phyloP scores from a whole-genome alignment of 78 protist species.

The Dictyostelium citrinum region DNA sequence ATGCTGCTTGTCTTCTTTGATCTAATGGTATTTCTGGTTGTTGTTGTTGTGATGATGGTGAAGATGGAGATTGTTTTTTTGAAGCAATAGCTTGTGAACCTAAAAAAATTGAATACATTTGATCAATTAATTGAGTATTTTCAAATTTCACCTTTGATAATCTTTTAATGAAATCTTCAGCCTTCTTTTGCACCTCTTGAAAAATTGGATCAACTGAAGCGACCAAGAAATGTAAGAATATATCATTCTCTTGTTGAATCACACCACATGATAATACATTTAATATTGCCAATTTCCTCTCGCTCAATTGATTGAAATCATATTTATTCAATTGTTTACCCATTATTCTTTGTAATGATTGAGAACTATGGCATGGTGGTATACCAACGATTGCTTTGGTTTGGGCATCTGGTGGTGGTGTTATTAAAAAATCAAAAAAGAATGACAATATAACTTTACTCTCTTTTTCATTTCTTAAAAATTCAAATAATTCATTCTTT shows the following conservation, averaged over 20 bases:
- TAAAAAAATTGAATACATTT: not conserved
- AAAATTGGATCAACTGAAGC: not conserved
- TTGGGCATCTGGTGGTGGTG: not conserved
- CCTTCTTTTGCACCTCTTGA: constrained; percentile 16
- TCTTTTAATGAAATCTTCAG: constrained; percentile 26
- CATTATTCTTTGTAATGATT: constrained; percentile 33
- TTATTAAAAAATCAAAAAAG: constrained; percentile 39
- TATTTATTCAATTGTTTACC: constrained; percentile 48
- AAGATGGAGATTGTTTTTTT: not conserved
- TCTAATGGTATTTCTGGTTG: not conserved
- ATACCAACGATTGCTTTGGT: not conserved
- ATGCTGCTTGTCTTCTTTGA: not conserved
- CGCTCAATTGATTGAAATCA: constrained; percentile 28
- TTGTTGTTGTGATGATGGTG: not conserved
- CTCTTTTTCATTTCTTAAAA: constrained; percentile 13
- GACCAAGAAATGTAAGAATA: not conserved
- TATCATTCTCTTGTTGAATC: constrained; percentile 3
- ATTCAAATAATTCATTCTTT: not conserved
- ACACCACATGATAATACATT: not conserved
- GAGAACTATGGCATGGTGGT: constrained; percentile 45
- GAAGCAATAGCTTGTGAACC: not conserved
- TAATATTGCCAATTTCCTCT: constrained; percentile 25
- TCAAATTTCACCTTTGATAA: constrained; percentile 53
- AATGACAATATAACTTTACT: constrained; percentile 1
- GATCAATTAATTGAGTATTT: not conserved